Evolutionary conservation across 2,329 filamentous ascomycete genomes (phyloP).

Genomic region (Cryphonectria carpinicola): DNA sequence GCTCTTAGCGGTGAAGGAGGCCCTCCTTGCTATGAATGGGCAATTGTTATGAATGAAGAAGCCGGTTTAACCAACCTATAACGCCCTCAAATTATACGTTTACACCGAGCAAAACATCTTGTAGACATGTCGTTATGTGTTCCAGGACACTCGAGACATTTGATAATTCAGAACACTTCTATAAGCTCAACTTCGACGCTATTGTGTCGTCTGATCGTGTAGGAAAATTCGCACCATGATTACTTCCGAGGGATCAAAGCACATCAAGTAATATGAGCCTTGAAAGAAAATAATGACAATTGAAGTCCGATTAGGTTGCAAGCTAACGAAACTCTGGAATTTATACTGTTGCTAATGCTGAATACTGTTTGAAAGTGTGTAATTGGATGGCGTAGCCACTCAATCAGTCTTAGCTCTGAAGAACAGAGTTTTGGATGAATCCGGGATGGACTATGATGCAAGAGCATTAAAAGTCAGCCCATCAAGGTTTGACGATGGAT

Average conservation of each 20-base stretch:
- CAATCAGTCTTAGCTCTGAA: background rate
- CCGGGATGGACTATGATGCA: conserved; percentile 2
- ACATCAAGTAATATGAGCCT: background rate
- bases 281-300: background rate
- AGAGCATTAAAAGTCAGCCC: background rate
- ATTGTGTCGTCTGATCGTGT: too few relatives aligned
- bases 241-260: background rate
- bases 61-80: too few relatives aligned
- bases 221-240: background rate
- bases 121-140: too few relatives aligned
- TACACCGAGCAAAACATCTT: too few relatives aligned
- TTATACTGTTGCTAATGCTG: background rate
- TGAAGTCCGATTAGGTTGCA: background rate
- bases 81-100: too few relatives aligned
- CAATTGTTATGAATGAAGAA: too few relatives aligned
- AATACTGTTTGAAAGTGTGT: too few relatives aligned
- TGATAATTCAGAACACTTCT: too few relatives aligned
- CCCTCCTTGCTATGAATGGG: too few relatives aligned
- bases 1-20: too few relatives aligned
- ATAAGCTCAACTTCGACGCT: too few relatives aligned
- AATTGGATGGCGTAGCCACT: background rate
- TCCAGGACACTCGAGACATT: too few relatives aligned
- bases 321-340: background rate
- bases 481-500: background rate
- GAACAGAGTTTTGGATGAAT: background rate